phyloP scores from a whole-genome alignment of 1,139 yeast species.

The Candida sp. region DNA sequence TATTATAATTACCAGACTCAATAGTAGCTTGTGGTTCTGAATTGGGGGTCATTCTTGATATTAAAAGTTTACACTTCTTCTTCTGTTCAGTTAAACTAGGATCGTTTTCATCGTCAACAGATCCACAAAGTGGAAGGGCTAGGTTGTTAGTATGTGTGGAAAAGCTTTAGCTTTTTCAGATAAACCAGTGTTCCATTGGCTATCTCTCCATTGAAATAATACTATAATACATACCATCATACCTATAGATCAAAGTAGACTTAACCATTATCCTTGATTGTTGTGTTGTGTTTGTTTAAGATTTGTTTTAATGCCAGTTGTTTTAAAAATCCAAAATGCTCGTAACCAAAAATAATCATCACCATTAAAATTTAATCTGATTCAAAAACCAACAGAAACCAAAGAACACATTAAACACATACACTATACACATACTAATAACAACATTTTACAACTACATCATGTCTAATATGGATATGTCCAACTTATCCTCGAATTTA shows the following conservation, averaged over 20 bases:
- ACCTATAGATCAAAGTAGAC: slow-evolving; percentile 68
- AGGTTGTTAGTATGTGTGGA: slow-evolving; percentile 11
- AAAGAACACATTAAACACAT: not conserved
- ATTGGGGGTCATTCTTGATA: slow-evolving; percentile 72
- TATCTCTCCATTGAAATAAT: not conserved
- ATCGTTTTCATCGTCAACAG: slow-evolving; percentile 77
- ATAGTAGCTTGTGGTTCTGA: slow-evolving; percentile 86
- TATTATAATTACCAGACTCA: slow-evolving; percentile 71
- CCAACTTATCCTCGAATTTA: slow-evolving; percentile 48
- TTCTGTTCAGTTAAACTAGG: slow-evolving; percentile 67
- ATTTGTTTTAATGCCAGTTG: no score
- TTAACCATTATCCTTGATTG: slow-evolving; percentile 43
- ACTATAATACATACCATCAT: slow-evolving; percentile 53
- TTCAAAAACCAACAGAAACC: no score
- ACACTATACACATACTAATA: not conserved
- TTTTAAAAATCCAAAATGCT: no score
- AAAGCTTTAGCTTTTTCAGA: no score
- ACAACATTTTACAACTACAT: not conserved
- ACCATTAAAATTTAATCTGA: not conserved
- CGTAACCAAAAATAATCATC: not conserved
- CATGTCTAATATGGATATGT: slow-evolving; percentile 44
- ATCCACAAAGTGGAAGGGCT: slow-evolving; percentile 91
- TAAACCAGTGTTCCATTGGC: not conserved
- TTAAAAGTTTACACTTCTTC: slow-evolving; percentile 76
- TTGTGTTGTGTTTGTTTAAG: not conserved